Percentiles rank a stretch among this genome's conserved stretches.
phyloP scores from a whole-genome alignment of 768 basidiomycete species.

The Tubosaeta sp. region DNA sequence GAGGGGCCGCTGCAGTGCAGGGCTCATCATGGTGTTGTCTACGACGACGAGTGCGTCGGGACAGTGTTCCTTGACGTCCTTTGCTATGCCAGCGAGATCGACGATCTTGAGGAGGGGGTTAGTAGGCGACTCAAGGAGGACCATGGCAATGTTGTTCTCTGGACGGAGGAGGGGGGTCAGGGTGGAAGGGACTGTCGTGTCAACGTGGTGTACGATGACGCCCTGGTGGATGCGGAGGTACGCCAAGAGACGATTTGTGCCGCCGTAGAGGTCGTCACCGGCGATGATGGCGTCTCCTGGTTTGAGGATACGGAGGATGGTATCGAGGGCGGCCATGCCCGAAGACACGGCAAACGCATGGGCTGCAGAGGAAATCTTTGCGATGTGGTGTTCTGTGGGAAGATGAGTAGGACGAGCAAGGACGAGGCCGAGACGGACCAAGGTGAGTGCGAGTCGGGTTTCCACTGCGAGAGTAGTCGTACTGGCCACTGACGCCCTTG shows the following conservation, averaged over 20 bases:
- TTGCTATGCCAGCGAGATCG: constrained; percentile 80
- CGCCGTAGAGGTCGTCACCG: constrained; percentile 96
- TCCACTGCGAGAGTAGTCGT: constrained; percentile 92
- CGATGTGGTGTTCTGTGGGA: constrained; percentile 85
- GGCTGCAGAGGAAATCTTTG: constrained; percentile 89
- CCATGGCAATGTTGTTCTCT: constrained; percentile 79
- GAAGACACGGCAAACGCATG: constrained; percentile 93
- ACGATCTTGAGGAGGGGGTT: constrained; percentile 95
- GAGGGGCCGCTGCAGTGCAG: constrained; percentile 91
- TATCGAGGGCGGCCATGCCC: constrained; percentile 97
- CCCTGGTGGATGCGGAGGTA: constrained; percentile 87
- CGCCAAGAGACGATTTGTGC: constrained; percentile 89
- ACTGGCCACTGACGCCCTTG: constrained; percentile 86
- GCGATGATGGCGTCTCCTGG: constrained; percentile 95
- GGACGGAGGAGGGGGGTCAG: constrained; percentile 62
- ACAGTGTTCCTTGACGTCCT: constrained; percentile 77
- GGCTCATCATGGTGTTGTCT: constrained; percentile 99
- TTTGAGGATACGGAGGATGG: constrained; percentile 90
- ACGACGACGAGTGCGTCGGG: constrained; percentile 82
- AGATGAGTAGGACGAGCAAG: not conserved
- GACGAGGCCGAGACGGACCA: constrained; percentile 46
- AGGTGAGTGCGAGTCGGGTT: constrained; percentile 96
- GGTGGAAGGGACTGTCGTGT: constrained; percentile 73
- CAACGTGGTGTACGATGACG: constrained; percentile 87
- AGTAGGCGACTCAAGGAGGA: constrained; percentile 94